Percentiles rank a stretch among this genome's conserved stretches.
Conservation (phyloP, 2,329 filamentous ascomycete species). For the Alternaria sp. region DNA sequence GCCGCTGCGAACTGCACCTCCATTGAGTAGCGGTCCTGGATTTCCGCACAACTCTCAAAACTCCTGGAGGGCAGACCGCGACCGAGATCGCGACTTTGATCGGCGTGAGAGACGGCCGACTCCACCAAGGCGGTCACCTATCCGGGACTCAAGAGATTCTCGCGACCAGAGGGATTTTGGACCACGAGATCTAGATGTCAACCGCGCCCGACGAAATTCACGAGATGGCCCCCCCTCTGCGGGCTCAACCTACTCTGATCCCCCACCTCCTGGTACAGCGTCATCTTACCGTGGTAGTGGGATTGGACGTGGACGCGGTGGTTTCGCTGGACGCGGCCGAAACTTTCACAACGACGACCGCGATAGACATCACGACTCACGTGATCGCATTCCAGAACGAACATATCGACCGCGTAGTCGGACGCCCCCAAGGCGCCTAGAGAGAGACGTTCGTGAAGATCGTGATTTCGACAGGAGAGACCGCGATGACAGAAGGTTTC, state of each 20-base stretch:
- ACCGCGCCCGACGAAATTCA: slow-evolving; percentile 72
- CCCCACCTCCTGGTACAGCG: slow-evolving; percentile 64
- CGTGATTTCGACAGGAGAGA: slow-evolving; percentile 53
- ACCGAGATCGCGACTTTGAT: slow-evolving; percentile 61
- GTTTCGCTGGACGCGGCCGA: slow-evolving; percentile 57
- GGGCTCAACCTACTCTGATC: slow-evolving; percentile 74
- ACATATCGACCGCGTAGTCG: slow-evolving; percentile 69
- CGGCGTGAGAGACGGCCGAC: slow-evolving; percentile 70
- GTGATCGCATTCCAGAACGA: slow-evolving; percentile 44
- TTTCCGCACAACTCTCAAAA: slow-evolving; percentile 56
- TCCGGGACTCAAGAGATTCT: slow-evolving; percentile 63
- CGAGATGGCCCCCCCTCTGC: slow-evolving; percentile 78
- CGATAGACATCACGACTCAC: slow-evolving; percentile 59
- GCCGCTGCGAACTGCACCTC: slow-evolving; percentile 64
- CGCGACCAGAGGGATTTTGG: slow-evolving; percentile 70
- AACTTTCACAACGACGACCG: slow-evolving; percentile 58
- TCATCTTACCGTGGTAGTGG: slow-evolving; percentile 64
- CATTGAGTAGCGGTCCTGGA: slow-evolving; percentile 51
- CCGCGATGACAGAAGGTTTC: slow-evolving; percentile 54
- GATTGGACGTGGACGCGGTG: slow-evolving; percentile 61
- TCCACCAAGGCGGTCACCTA: slow-evolving; percentile 71
- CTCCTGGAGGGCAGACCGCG: slow-evolving; percentile 60
- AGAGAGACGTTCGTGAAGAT: slow-evolving; percentile 57
- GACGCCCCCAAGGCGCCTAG: slow-evolving; percentile 66
- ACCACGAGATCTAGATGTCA: slow-evolving; percentile 71